Percentiles rank a stretch among this genome's conserved stretches.
phyloP scores from a whole-genome alignment of 306 rosid genomes.

The Cucumis melo region DNA sequence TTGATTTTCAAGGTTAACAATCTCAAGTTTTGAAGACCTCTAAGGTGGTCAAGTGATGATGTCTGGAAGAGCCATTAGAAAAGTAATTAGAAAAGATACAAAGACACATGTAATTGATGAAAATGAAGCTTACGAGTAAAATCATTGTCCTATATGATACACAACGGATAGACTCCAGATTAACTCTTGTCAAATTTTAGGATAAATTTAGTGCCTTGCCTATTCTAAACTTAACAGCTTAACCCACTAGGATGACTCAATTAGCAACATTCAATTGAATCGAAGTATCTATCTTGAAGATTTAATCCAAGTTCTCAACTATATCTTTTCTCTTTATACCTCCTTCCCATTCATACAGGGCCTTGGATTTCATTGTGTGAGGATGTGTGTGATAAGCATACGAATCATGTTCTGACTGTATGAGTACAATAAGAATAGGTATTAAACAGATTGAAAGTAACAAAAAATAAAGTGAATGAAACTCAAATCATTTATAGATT shows the following conservation, averaged over 20 bases:
- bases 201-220: background rate
- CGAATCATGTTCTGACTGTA: constrained; percentile 18
- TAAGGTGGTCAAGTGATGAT: constrained; percentile 25
- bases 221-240: background rate
- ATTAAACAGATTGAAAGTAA: background rate
- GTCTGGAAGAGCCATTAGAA: constrained; percentile 22
- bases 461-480: background rate
- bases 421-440: background rate
- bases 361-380: background rate
- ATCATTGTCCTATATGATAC: background rate
- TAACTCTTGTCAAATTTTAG: background rate
- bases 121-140: background rate
- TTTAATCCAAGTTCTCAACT: background rate
- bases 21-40: constrained; percentile 46
- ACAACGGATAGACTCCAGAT: background rate
- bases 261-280: background rate
- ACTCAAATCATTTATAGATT: background rate
- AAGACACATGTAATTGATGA: background rate
- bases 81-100: background rate
- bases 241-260: background rate
- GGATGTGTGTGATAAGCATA: background rate
- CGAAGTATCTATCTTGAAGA: background rate
- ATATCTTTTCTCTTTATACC: background rate
- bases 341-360: background rate
- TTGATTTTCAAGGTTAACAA: constrained; percentile 37